These are phyloP conservation scores for Rosellinia necatrix DNA, from an alignment of 2,329 filamentous ascomycete species.

Conservation along the genomic window DNA sequence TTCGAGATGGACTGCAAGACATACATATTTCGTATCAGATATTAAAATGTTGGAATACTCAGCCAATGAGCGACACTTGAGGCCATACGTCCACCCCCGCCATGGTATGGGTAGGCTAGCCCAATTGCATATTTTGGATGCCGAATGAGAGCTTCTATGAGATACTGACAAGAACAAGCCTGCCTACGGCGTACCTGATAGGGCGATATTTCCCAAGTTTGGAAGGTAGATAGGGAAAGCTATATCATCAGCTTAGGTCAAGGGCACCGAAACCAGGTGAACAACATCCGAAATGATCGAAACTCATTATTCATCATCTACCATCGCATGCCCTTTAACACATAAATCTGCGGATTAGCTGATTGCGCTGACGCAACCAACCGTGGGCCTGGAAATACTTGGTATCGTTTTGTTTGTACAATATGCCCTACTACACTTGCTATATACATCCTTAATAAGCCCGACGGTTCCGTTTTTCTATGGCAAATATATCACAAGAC, in stretches of 20 bases:
- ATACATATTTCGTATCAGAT: not conserved
- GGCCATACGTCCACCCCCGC: not conserved
- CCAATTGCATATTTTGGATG: not conserved
- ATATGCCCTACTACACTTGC: not conserved
- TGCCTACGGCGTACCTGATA: not conserved
- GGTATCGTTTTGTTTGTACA: constrained; percentile 13
- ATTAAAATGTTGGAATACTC: not conserved
- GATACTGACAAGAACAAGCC: not conserved
- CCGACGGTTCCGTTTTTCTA: not conserved
- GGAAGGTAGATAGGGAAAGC: not conserved
- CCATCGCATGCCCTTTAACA: too few relatives aligned
- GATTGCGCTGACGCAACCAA: not conserved
- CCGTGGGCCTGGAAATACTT: not conserved
- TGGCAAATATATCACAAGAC: constrained; percentile 7
- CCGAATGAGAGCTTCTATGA: not conserved
- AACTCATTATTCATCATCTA: too few relatives aligned
- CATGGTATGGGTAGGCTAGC: not conserved
- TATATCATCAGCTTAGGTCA: not conserved
- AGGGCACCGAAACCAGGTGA: not conserved
- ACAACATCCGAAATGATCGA: not conserved
- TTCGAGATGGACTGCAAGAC: not conserved
- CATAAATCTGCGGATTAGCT: too few relatives aligned
- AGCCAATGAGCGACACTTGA: not conserved
- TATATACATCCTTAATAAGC: constrained; percentile 11
- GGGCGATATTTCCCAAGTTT: not conserved